phyloP scores from a whole-genome alignment of 441 rosid genomes.

The Pelargonium citronellum region DNA sequence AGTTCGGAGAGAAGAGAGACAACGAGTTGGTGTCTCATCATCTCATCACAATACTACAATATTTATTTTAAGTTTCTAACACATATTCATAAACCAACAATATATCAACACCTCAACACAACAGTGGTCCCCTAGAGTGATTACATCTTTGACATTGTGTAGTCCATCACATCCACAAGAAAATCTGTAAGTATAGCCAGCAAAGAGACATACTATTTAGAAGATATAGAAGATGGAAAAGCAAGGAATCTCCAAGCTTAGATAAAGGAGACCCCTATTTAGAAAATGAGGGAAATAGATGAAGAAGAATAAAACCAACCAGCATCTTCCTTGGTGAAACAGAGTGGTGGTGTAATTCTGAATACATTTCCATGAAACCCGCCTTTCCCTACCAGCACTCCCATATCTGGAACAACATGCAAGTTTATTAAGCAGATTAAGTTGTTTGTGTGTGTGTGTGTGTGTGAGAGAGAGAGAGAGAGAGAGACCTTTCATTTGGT shows the following conservation, averaged over 20 bases:
- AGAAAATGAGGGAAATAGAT: not conserved
- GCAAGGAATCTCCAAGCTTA: not conserved
- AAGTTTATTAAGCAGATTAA: conserved; percentile 6
- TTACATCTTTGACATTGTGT: conserved; percentile 62
- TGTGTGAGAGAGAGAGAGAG: not conserved
- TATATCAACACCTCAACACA: no score
- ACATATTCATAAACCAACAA: no score
- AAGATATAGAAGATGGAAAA: not conserved
- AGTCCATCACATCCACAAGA: conserved; percentile 81
- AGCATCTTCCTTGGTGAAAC: conserved; percentile 85
- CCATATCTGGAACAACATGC: conserved; percentile 42
- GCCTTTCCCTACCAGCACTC: conserved; percentile 83
- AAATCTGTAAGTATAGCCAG: conserved; percentile 49
- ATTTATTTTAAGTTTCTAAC: no score
- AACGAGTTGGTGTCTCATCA: no score
- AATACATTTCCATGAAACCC: conserved; percentile 83
- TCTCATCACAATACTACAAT: no score
- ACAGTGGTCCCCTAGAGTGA: conserved; percentile 2
- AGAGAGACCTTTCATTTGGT: conserved; percentile 61
- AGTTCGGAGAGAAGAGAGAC: no score
- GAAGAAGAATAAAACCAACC: conserved; percentile 33
- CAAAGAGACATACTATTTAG: not conserved
- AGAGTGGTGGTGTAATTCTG: conserved; percentile 89
- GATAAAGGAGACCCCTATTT: no score
- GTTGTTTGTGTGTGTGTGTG: no score